A percentile compares a stretch with the other conserved stretches of the same genome.
Conservation (phyloP, 2,329 filamentous ascomycete genomes). For the Ustulina deusta region DNA sequence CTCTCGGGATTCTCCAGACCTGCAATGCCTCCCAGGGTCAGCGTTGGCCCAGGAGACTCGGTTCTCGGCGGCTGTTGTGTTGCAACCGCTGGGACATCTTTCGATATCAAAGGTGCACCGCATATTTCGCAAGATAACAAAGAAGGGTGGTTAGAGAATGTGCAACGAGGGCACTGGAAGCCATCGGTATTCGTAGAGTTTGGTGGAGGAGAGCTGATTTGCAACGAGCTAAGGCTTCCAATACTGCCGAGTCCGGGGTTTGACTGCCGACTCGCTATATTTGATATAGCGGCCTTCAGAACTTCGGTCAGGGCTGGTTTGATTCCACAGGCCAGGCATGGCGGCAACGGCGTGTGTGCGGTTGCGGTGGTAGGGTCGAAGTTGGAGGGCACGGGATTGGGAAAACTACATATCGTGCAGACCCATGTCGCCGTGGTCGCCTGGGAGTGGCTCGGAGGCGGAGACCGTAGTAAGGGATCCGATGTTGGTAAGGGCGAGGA, state of each 20-base stretch:
- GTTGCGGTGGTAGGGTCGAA: constrained; percentile 89
- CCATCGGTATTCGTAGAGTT: constrained; percentile 39
- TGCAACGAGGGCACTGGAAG: constrained; percentile 85
- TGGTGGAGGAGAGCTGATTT: constrained; percentile 28
- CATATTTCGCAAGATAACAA: constrained; percentile 91
- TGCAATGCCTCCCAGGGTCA: constrained; percentile 57
- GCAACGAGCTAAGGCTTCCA: constrained; percentile 24
- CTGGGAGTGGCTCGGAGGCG: constrained; percentile 60
- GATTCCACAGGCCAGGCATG: constrained; percentile 93
- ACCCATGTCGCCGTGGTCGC: constrained; percentile 84
- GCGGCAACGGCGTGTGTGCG: constrained; percentile 81
- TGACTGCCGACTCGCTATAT: constrained; percentile 66
- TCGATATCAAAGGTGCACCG: constrained; percentile 77
- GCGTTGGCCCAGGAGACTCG: constrained; percentile 82
- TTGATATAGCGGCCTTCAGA: constrained; percentile 86
- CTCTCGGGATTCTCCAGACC: constrained; percentile 73
- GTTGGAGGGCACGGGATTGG: constrained; percentile 91
- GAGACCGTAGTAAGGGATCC: constrained; percentile 54
- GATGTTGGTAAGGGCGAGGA: constrained; percentile 49
- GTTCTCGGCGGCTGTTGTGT: constrained; percentile 63
- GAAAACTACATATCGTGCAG: constrained; percentile 94
- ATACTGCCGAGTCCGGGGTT: constrained; percentile 31
- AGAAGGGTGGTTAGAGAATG: constrained; percentile 92
- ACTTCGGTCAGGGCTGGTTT: constrained; percentile 86
- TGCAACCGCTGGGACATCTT: constrained; percentile 56